Conservation (phyloP, 768 basidiomycete species). For the Astraeus odoratus region DNA sequence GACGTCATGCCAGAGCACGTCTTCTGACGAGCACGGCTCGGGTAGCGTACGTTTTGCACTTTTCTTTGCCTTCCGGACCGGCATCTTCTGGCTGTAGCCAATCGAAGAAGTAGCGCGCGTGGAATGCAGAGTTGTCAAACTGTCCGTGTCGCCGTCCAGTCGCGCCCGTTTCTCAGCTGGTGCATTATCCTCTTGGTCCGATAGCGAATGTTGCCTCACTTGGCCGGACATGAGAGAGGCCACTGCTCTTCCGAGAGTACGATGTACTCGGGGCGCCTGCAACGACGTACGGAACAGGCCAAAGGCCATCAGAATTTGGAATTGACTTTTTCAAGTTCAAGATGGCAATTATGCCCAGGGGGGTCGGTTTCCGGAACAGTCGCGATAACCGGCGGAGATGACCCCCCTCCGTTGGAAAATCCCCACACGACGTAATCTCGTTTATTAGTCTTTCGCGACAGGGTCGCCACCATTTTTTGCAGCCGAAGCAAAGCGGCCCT, state of each 20-base stretch:
- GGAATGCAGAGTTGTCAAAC: not conserved
- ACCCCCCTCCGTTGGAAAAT: not conserved
- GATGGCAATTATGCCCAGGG: no score
- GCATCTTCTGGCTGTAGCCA: not conserved
- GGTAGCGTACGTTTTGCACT: slow-evolving; percentile 6
- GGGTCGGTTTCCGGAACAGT: no score
- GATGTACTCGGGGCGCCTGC: not conserved
- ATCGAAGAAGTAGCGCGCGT: not conserved
- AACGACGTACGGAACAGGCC: not conserved
- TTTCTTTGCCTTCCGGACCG: slow-evolving; percentile 2
- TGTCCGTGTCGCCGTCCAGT: slow-evolving; percentile 8
- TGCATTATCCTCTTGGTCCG: slow-evolving; percentile 8
- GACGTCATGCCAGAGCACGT: slow-evolving; percentile 72
- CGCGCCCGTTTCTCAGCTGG: slow-evolving; percentile 29
- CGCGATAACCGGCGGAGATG: not conserved
- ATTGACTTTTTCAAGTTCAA: no score
- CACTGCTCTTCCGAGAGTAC: not conserved
- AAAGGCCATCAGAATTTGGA: not conserved
- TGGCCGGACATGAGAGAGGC: slow-evolving; percentile 4
- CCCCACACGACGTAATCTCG: no score
- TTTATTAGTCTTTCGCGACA: no score
- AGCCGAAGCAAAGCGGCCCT: not conserved
- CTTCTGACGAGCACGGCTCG: slow-evolving; percentile 64
- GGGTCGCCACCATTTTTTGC: no score
- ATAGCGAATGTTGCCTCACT: slow-evolving; percentile 6